These are phyloP conservation scores for Helotiales sp. DNA, from an alignment of 2,329 filamentous ascomycete genomes.

Conservation along the genomic window DNA sequence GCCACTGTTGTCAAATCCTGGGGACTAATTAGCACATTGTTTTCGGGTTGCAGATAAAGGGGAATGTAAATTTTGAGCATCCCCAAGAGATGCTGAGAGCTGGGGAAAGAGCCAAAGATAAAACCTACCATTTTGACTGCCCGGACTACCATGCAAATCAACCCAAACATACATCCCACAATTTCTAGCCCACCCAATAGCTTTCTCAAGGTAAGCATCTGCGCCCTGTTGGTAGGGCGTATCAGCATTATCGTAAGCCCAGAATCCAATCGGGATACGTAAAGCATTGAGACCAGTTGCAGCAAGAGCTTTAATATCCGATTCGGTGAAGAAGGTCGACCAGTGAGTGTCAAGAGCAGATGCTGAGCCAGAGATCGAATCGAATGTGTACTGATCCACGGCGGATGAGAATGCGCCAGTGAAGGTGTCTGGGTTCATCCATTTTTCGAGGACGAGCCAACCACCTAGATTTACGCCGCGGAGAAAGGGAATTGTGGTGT, in stretches of 20 bases:
- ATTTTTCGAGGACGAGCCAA: conserved; percentile 45
- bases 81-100: not conserved
- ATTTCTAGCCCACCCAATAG: conserved; percentile 58
- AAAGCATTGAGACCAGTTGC: conserved; percentile 61
- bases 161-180: conserved; percentile 58
- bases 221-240: conserved; percentile 56
- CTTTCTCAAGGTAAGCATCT: conserved; percentile 56
- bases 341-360: conserved; percentile 40
- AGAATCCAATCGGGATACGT: conserved; percentile 63
- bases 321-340: conserved; percentile 22
- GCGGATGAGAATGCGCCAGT: conserved; percentile 39
- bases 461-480: conserved; percentile 46
- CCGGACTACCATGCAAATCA: conserved; percentile 60
- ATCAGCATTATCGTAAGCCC: conserved; percentile 58
- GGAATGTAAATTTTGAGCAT: no score
- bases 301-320: conserved; percentile 51
- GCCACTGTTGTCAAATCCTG: conserved; percentile 62
- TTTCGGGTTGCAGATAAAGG: no score
- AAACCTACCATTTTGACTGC: conserved; percentile 54
- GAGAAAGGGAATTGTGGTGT: conserved; percentile 39
- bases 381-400: conserved; percentile 47
- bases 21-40: not conserved
- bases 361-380: conserved; percentile 41
- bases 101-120: not conserved
- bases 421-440: conserved; percentile 50